These are phyloP conservation scores for Apodospora peruviana DNA, from an alignment of 495 filamentous ascomycete genomes.

Conservation along the genomic window DNA sequence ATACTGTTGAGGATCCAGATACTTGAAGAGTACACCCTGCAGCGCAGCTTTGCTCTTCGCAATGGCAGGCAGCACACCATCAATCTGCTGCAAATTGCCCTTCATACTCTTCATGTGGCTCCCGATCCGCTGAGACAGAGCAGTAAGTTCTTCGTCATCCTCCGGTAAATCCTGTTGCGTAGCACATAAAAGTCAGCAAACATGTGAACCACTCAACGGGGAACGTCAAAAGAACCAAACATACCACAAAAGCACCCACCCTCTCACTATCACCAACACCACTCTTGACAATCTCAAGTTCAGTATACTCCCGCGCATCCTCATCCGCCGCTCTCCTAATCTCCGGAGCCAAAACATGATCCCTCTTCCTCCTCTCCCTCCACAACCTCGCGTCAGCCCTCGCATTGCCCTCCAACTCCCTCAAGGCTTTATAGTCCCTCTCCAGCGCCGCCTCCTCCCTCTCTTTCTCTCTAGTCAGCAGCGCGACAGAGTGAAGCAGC, in stretches of 20 bases:
- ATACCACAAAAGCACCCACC: slow-evolving; percentile 24
- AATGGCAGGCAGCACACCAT: slow-evolving; percentile 38
- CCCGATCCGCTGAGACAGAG: slow-evolving; percentile 35
- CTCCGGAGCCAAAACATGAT: slow-evolving; percentile 37
- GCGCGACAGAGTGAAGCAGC: slow-evolving; percentile 36
- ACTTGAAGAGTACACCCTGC: slow-evolving; percentile 34
- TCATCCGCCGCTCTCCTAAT: no score
- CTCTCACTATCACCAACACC: not conserved
- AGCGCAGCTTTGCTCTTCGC: slow-evolving; percentile 37
- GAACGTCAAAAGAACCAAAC: slow-evolving; percentile 1
- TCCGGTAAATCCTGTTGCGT: slow-evolving; percentile 20
- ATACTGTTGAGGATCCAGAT: slow-evolving; percentile 39
- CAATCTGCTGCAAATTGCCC: slow-evolving; percentile 50
- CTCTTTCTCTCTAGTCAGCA: slow-evolving; percentile 37
- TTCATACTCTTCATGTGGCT: slow-evolving; percentile 52
- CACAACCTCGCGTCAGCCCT: slow-evolving; percentile 31
- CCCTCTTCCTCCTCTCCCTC: slow-evolving; percentile 28
- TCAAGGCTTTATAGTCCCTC: slow-evolving; percentile 32
- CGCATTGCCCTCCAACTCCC: slow-evolving; percentile 32
- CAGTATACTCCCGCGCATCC: no score
- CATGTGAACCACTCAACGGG: not conserved
- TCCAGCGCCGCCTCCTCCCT: slow-evolving; percentile 31
- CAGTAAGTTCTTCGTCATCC: slow-evolving; percentile 29
- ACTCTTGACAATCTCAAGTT: slow-evolving; percentile 14
- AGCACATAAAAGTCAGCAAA: not conserved